Percentiles rank a stretch among this genome's conserved stretches.
Evolutionary conservation across 1,139 yeast genomes (phyloP).

Genomic region (Candida pseudoviswanathii): DNA sequence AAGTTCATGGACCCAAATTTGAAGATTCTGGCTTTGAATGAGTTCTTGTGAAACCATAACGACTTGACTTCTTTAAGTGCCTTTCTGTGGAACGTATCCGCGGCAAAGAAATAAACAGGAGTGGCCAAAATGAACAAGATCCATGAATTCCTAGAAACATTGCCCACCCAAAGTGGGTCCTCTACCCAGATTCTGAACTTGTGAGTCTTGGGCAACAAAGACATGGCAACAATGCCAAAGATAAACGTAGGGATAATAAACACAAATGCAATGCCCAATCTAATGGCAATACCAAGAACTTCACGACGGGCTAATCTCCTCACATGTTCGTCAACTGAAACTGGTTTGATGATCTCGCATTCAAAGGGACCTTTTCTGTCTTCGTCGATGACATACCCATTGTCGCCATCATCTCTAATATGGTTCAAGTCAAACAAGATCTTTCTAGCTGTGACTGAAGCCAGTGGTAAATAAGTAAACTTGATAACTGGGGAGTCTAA

Average conservation of each 20-base stretch:
- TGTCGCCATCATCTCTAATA: conserved; percentile 22
- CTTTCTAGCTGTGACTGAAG: conserved; percentile 49
- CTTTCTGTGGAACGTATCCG: conserved; percentile 69
- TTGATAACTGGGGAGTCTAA: conserved; percentile 57
- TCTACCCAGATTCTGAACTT: conserved; percentile 55
- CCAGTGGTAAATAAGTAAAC: conserved; percentile 63
- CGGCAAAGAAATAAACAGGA: conserved; percentile 75
- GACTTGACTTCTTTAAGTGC: conserved; percentile 61
- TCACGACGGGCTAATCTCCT: conserved; percentile 53
- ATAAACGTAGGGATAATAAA: conserved; percentile 71
- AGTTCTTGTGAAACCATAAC: conserved; percentile 58
- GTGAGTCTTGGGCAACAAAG: conserved; percentile 50
- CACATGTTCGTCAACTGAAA: conserved; percentile 66
- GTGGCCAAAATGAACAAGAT: conserved; percentile 64
- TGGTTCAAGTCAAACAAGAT: conserved; percentile 53
- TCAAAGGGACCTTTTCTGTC: conserved; percentile 39
- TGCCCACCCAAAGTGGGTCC: conserved; percentile 65
- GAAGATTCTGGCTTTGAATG: conserved; percentile 59
- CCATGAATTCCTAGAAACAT: conserved; percentile 67
- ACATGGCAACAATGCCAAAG: conserved; percentile 71
- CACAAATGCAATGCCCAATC: conserved; percentile 52
- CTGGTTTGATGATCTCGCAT: conserved; percentile 57
- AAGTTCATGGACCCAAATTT: conserved; percentile 79
- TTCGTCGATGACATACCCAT: conserved; percentile 24
- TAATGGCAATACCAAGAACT: conserved; percentile 43